phyloP scores from a whole-genome alignment of 805 yeast genomes.

The Wickerhamomyces bisporus region DNA sequence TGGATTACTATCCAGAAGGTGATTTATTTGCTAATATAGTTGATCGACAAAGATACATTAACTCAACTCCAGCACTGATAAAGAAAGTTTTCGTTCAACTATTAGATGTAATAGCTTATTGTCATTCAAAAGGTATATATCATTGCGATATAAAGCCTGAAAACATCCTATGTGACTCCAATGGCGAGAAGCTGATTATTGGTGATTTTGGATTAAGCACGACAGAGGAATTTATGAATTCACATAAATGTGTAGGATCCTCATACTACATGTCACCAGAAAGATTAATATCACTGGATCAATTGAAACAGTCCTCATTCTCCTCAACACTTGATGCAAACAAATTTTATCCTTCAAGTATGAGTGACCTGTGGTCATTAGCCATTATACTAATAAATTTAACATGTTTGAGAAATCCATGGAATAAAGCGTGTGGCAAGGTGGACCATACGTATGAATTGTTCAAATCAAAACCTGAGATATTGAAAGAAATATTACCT shows the following conservation, averaged over 20 bases:
- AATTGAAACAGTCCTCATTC: conserved; percentile 23
- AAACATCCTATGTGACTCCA: conserved; percentile 65
- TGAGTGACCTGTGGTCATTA: conserved; percentile 86
- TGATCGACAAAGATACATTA: conserved; percentile 54
- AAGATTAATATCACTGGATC: conserved; percentile 40
- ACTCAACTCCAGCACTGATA: conserved; percentile 42
- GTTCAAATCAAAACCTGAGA: conserved; percentile 48
- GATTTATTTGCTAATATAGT: conserved; percentile 86
- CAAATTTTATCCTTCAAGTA: conserved; percentile 51
- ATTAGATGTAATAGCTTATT: conserved; percentile 74
- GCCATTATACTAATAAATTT: conserved; percentile 78
- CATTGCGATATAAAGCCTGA: conserved; percentile 97
- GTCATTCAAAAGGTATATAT: conserved; percentile 78
- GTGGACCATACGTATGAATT: conserved; percentile 61
- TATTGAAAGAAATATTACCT: conserved; percentile 66
- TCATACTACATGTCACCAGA: conserved; percentile 94
- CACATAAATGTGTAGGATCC: conserved; percentile 79
- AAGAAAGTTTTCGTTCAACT: conserved; percentile 68
- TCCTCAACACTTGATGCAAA: conserved; percentile 17
- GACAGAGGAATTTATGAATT: conserved; percentile 47
- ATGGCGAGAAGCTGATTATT: conserved; percentile 50
- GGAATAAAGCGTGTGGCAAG: conserved; percentile 69
- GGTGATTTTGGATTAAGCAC: conserved; percentile 93
- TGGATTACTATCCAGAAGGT: conserved; percentile 84
- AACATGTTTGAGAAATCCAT: conserved; percentile 81